Base-by-base conservation (phyloP, 192 early-diverging fungal genomes). In the Backusella sp. region DNA sequence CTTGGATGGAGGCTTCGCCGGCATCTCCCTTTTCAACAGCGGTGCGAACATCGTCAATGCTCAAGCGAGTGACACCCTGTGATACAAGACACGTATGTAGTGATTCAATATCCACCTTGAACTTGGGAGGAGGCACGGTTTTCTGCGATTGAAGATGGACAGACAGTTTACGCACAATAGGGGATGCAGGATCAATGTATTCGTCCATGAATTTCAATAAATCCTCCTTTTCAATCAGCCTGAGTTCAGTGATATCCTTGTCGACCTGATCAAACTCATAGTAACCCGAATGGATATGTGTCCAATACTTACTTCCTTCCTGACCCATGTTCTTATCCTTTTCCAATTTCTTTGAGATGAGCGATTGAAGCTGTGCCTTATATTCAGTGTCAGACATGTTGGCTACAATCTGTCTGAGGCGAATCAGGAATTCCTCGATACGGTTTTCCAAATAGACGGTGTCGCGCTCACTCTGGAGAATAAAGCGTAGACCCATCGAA, bases 391-490 rank as follows among this genome's bases (percentile, higher is more conserved):
- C 82, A 30, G 91, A 78, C 89, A 98, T 91, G 19, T 91, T 87
- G 41, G 76, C 86, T 17, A 95, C 77, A 34, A 84, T 73, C 77
- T 83, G 72, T 68, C 84, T 73, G 3, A 82, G 79, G 59, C 79
- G 86, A 39, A 75, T 73, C 75, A 98, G 78, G 83, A 98, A 99
- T 62, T 82, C 82, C 70, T 93, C 90, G 62, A 97, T 91, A 30
- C 97, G 86, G 71, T 85, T 84, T 78, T 96, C 90, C 49, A 99
- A 80, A 82, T 93, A 95, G 9, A 88, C 79, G 0, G 98, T 92
- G 67, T 92, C 92, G 6, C 86, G 75, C 80, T 97, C 97, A 76
- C 94, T 95, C 75, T 99, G 96, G 37, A 99, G 81, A 65, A 97
- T 88, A 66, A 98, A 84, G 0, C 95, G 83, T 56, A 95, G 86